Evolutionary conservation across 192 early-diverging fungal genomes (phyloP).

Genomic region (Coemansia sp.): DNA sequence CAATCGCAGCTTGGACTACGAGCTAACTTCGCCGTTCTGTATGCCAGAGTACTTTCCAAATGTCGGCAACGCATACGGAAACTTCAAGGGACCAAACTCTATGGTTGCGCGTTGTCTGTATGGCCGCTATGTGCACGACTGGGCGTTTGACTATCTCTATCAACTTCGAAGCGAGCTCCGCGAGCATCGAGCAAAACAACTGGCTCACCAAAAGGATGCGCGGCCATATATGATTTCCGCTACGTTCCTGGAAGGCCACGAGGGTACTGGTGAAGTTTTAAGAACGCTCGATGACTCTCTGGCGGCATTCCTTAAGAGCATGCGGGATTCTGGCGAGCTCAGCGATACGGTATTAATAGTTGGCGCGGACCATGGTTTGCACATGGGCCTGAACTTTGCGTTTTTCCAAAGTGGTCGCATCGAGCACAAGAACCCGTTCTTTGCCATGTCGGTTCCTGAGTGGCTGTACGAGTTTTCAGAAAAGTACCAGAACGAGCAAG

Average conservation of each 20-base stretch:
- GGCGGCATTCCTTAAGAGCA: slow-evolving; percentile 23
- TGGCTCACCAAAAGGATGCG: background rate
- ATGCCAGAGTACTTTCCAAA: slow-evolving; percentile 54
- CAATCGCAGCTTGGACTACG: slow-evolving; percentile 52
- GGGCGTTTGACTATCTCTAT: slow-evolving; percentile 38
- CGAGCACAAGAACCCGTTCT: slow-evolving; percentile 50
- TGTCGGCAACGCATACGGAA: slow-evolving; percentile 53
- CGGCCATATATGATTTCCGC: slow-evolving; percentile 41
- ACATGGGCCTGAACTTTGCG: slow-evolving; percentile 51
- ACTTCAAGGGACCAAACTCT: slow-evolving; percentile 52
- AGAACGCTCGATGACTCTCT: slow-evolving; percentile 28
- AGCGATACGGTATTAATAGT: slow-evolving; percentile 40
- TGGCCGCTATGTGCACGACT: slow-evolving; percentile 41
- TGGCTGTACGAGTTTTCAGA: slow-evolving; percentile 34
- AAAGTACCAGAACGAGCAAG: slow-evolving; percentile 14
- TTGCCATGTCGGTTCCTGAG: slow-evolving; percentile 33
- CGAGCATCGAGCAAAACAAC: background rate
- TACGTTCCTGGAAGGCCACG: slow-evolving; percentile 41
- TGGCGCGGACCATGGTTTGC: slow-evolving; percentile 38
- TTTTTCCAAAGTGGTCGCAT: slow-evolving; percentile 39
- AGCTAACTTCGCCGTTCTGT: slow-evolving; percentile 58
- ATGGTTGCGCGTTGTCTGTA: slow-evolving; percentile 41
- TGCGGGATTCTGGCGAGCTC: slow-evolving; percentile 32
- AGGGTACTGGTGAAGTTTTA: slow-evolving; percentile 45
- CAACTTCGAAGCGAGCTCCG: slow-evolving; percentile 33